Percentiles rank a stretch among this genome's conserved stretches.
phyloP scores from a whole-genome alignment of 768 basidiomycete genomes.

The Boletus edulis region DNA sequence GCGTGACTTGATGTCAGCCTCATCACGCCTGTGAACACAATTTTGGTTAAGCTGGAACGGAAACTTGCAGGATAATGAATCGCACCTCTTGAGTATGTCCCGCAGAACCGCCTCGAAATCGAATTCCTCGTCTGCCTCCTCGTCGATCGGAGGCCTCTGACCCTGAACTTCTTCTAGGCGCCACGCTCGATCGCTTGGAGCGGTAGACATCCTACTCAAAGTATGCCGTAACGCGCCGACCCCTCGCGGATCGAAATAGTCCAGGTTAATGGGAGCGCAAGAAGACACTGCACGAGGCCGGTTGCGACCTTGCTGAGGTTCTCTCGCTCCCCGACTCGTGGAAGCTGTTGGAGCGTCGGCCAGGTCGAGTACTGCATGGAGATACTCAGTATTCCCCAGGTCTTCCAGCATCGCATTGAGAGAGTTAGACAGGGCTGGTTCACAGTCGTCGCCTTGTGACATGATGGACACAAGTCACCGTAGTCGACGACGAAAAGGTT shows the following conservation, averaged over 20 bases:
- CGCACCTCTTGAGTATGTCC: slow-evolving; percentile 24
- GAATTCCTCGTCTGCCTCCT: slow-evolving; percentile 25
- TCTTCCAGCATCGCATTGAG: slow-evolving; percentile 3
- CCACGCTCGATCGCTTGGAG: slow-evolving; percentile 1
- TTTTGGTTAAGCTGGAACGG: background rate
- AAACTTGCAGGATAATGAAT: background rate
- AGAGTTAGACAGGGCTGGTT: background rate
- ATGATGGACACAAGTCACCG: slow-evolving; percentile 3
- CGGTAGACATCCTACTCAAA: slow-evolving; percentile 14
- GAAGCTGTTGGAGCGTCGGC: background rate
- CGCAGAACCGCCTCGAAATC: slow-evolving; percentile 30
- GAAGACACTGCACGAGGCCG: slow-evolving; percentile 1
- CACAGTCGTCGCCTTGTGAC: background rate
- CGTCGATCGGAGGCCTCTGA: background rate
- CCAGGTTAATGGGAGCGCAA: slow-evolving; percentile 40
- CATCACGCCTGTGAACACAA: slow-evolving; percentile 38
- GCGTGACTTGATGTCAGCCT: slow-evolving; percentile 48
- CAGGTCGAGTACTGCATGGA: slow-evolving; percentile 11
- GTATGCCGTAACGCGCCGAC: slow-evolving; percentile 28
- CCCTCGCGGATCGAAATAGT: slow-evolving; percentile 55
- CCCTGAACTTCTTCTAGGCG: background rate
- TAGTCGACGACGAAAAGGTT: background rate
- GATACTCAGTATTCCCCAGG: slow-evolving; percentile 13
- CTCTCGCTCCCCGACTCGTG: background rate
- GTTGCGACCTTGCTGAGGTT: background rate